These are phyloP conservation scores for Penicillium desertorum DNA, from an alignment of 495 filamentous ascomycete species.

Conservation along the genomic window DNA sequence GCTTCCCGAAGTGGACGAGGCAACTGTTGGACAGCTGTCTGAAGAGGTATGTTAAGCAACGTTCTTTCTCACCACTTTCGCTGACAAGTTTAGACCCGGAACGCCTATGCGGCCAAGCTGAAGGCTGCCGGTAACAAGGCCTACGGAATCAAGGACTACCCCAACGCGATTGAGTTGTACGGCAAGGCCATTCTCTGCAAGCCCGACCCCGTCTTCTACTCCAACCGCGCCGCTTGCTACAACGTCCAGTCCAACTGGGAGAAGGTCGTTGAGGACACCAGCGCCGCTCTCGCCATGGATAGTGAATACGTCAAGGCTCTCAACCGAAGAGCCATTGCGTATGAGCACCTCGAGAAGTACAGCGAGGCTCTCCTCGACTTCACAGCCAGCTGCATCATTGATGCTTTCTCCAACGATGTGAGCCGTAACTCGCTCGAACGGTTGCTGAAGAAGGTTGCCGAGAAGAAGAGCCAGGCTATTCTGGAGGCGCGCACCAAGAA, in stretches of 20 bases:
- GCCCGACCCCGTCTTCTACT: conserved; percentile 96
- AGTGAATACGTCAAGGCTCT: conserved; percentile 96
- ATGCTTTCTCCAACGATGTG: conserved; percentile 85
- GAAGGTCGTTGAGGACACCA: conserved; percentile 96
- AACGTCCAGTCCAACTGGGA: conserved; percentile 90
- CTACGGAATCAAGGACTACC: conserved; percentile 88
- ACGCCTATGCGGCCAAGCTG: conserved; percentile 82
- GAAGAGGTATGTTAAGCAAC: conserved; percentile 53
- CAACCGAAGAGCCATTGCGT: conserved; percentile 92
- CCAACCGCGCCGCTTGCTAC: conserved; percentile 96
- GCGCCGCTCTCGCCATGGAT: conserved; percentile 86
- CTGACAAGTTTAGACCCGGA: conserved; percentile 48
- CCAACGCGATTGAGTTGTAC: conserved; percentile 88
- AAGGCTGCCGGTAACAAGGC: conserved; percentile 97
- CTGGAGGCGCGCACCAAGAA: conserved; percentile 74
- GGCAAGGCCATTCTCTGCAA: conserved; percentile 95
- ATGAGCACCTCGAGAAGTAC: conserved; percentile 86
- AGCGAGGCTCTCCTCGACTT: conserved; percentile 96
- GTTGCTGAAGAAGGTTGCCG: conserved; percentile 94
- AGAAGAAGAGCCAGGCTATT: conserved; percentile 85
- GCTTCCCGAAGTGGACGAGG: conserved; percentile 82
- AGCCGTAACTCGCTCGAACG: conserved; percentile 89
- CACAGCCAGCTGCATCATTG: conserved; percentile 98
- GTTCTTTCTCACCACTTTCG: neutral
- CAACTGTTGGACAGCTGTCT: conserved; percentile 65